A percentile compares a stretch with the other conserved stretches of the same genome.
phyloP scores from a whole-genome alignment of 176 grass and related monocot genomes.

The Luzula sylvatica region DNA sequence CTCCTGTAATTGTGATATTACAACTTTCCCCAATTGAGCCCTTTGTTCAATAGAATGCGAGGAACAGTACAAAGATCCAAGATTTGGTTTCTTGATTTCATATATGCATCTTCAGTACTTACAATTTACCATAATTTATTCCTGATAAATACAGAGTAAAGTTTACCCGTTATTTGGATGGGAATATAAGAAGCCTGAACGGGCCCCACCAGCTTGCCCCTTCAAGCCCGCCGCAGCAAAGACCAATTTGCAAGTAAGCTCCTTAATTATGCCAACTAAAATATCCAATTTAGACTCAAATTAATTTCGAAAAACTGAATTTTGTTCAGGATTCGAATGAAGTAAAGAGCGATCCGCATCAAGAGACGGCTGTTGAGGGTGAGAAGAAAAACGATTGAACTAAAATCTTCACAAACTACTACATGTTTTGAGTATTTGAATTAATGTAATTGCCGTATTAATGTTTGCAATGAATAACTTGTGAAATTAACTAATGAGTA shows the following conservation, averaged over 20 bases:
- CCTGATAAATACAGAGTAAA: constrained; percentile 46
- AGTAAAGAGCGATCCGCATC: constrained; percentile 24
- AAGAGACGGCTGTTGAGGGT: constrained; percentile 12
- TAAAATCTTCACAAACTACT: too few relatives aligned
- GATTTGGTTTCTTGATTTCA: too few relatives aligned
- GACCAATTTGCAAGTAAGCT: constrained; percentile 33
- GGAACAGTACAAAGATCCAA: too few relatives aligned
- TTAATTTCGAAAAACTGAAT: neutral
- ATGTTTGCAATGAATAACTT: too few relatives aligned
- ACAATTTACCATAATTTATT: too few relatives aligned
- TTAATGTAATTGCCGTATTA: too few relatives aligned
- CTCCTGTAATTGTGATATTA: too few relatives aligned
- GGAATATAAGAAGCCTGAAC: constrained; percentile 79
- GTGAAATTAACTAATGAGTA: too few relatives aligned
- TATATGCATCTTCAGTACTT: neutral
- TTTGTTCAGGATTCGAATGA: constrained; percentile 30
- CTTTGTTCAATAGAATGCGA: too few relatives aligned
- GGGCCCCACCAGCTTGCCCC: constrained; percentile 75
- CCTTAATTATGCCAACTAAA: neutral
- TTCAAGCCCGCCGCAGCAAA: constrained; percentile 58
- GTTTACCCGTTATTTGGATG: constrained; percentile 80
- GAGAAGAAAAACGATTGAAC: constrained; percentile 41
- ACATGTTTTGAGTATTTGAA: too few relatives aligned
- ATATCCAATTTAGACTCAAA: neutral
- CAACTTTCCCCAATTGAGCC: too few relatives aligned